A percentile compares a stretch with the other conserved stretches of the same genome.
Evolutionary conservation across 768 basidiomycete genomes (phyloP).

Genomic region (Podaxis rugospora): DNA sequence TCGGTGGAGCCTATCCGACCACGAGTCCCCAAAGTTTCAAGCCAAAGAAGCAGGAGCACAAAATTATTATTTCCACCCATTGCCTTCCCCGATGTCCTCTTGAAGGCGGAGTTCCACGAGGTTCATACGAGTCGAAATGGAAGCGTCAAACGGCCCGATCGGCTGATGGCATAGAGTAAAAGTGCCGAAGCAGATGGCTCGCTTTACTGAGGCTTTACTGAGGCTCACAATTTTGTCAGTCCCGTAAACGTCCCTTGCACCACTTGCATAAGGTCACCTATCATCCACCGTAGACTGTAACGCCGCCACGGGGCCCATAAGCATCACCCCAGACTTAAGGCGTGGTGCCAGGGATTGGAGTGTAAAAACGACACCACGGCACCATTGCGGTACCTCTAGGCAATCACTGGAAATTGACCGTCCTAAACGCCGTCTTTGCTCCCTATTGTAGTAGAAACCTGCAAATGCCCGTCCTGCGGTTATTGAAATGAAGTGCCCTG

Average conservation of each 20-base stretch:
- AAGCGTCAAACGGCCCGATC: neutral
- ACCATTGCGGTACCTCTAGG: no score
- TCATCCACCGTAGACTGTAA: no score
- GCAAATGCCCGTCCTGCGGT: neutral
- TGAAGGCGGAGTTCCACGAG: neutral
- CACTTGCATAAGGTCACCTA: neutral
- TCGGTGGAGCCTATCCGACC: neutral
- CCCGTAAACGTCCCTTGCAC: neutral
- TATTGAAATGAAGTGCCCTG: neutral
- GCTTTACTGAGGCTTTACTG: neutral
- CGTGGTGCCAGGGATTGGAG: neutral
- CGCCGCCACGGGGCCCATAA: neutral
- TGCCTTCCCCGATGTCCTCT: neutral
- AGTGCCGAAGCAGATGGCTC: neutral
- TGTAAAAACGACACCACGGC: no score
- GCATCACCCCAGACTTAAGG: neutral
- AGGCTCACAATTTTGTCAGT: neutral
- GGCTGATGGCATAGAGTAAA: neutral
- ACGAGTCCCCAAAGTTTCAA: neutral
- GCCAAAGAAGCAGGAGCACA: neutral
- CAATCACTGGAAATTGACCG: neutral
- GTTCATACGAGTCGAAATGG: neutral
- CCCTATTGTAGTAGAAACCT: neutral
- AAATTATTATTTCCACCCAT: neutral
- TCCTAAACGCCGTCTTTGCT: neutral